These are phyloP conservation scores for Diutina neorugosa DNA, from an alignment of 1,139 yeast genomes.

Conservation along the genomic window DNA sequence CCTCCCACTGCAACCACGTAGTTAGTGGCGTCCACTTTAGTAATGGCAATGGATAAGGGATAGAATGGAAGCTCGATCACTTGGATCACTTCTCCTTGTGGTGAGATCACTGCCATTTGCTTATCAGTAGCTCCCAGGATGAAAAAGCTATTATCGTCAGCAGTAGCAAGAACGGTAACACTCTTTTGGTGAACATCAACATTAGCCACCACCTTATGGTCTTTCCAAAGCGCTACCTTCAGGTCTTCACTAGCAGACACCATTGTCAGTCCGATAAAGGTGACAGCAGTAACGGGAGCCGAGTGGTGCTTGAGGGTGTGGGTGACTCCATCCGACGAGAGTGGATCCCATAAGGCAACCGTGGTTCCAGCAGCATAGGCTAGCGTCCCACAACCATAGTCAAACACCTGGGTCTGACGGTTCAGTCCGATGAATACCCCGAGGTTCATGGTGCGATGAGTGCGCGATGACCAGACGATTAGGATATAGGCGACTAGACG, in stretches of 20 bases:
- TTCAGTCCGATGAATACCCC: constrained; percentile 2
- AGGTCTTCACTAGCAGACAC: constrained; percentile 60
- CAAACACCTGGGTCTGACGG: constrained; percentile 4
- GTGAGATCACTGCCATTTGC: constrained; percentile 36
- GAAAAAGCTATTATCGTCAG: constrained; percentile 25
- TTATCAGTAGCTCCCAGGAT: constrained; percentile 65
- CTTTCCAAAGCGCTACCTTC: constrained; percentile 49
- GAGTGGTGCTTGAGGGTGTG: constrained; percentile 48
- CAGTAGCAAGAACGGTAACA: constrained; percentile 40
- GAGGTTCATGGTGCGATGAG: neutral
- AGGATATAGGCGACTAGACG: too few species aligned
- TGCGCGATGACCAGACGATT: neutral
- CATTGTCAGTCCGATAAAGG: constrained; percentile 37
- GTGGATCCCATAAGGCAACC: constrained; percentile 69
- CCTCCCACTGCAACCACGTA: constrained; percentile 43
- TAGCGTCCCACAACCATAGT: constrained; percentile 11
- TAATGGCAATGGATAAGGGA: constrained; percentile 53
- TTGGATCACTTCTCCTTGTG: constrained; percentile 12
- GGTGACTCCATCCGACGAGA: constrained; percentile 35
- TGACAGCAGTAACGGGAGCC: constrained; percentile 44
- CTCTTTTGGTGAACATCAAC: constrained; percentile 17
- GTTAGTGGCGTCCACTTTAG: constrained; percentile 19
- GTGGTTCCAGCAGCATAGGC: constrained; percentile 72
- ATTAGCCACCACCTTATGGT: constrained; percentile 19
- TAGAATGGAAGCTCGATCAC: constrained; percentile 34